Conservation (phyloP, 2,329 filamentous ascomycete species). For the Botryosphaeria agaves region DNA sequence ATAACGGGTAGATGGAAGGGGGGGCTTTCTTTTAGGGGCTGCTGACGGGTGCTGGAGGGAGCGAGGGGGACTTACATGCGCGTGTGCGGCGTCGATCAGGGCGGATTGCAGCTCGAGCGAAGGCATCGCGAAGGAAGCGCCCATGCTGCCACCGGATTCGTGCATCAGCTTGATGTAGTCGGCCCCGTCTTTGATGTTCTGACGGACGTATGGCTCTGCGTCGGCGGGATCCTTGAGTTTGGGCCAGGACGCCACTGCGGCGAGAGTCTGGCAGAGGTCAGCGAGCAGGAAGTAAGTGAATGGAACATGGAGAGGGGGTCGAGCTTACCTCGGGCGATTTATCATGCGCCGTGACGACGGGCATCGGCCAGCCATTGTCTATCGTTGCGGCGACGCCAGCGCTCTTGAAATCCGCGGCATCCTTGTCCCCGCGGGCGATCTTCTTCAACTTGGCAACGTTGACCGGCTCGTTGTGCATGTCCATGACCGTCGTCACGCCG, state of each 20-base stretch:
- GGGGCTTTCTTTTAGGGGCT: too few relatives aligned
- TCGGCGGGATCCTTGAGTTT: constrained; percentile 23
- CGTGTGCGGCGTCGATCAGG: constrained; percentile 23
- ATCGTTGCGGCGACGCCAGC: constrained; percentile 32
- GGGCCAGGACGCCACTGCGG: constrained; percentile 28
- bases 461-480: constrained; percentile 27
- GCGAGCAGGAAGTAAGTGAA: not conserved
- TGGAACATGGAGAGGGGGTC: not conserved
- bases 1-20: too few relatives aligned
- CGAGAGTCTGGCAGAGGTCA: constrained; percentile 12
- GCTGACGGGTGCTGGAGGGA: too few relatives aligned
- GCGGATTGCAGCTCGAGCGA: constrained; percentile 26
- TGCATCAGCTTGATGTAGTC: constrained; percentile 37
- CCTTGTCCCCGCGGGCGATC: constrained; percentile 11
- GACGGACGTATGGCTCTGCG: constrained; percentile 24
- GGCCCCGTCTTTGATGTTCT: constrained; percentile 18
- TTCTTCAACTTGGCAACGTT: constrained; percentile 15
- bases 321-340: constrained; percentile 11
- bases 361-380: constrained; percentile 33
- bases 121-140: constrained; percentile 19
- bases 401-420: constrained; percentile 31
- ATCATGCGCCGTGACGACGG: constrained; percentile 22
- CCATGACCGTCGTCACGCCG: constrained; percentile 33
- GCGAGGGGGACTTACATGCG: too few relatives aligned
- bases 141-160: constrained; percentile 26